These are phyloP conservation scores for Tetrapisispora taiwanensis DNA, from an alignment of 805 yeast genomes.

Conservation along the genomic window DNA sequence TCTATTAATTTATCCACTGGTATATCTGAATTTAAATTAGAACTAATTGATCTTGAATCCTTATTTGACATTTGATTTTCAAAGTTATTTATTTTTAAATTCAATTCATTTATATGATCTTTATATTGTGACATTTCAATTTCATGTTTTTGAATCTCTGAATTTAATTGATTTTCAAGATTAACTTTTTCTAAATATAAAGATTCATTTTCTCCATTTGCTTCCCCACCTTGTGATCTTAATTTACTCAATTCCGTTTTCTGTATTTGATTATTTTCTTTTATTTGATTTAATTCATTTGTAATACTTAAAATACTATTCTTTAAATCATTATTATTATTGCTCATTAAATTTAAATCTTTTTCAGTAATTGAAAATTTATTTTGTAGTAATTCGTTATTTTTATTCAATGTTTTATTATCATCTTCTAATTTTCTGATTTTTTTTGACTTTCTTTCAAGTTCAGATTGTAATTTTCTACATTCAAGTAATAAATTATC, in stretches of 20 bases:
- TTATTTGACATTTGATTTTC: background rate
- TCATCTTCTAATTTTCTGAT: constrained; percentile 37
- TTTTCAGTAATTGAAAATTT: constrained; percentile 10
- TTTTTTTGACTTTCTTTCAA: constrained; percentile 36
- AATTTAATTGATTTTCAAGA: constrained; percentile 34
- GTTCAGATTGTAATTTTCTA: constrained; percentile 58
- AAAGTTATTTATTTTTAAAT: constrained; percentile 57
- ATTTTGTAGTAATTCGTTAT: constrained; percentile 27
- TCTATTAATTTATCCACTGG: background rate
- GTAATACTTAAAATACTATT: background rate
- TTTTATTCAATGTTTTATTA: constrained; percentile 30
- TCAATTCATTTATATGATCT: constrained; percentile 22
- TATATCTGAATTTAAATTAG: no score
- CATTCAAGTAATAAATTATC: constrained; percentile 64
- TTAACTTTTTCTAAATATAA: constrained; percentile 25
- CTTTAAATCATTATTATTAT: constrained; percentile 4
- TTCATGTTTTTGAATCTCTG: constrained; percentile 59
- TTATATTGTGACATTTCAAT: constrained; percentile 44
- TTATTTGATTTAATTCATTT: constrained; percentile 3
- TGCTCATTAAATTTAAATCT: constrained; percentile 6
- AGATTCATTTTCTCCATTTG: constrained; percentile 1
- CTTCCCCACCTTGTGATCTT: background rate
- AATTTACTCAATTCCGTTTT: constrained; percentile 1
- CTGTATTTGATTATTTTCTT: background rate
- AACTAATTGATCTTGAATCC: background rate